Percentiles rank a stretch among this genome's conserved stretches.
Conservation (phyloP, 1,139 yeast species). For the Diutina scorzettiae region DNA sequence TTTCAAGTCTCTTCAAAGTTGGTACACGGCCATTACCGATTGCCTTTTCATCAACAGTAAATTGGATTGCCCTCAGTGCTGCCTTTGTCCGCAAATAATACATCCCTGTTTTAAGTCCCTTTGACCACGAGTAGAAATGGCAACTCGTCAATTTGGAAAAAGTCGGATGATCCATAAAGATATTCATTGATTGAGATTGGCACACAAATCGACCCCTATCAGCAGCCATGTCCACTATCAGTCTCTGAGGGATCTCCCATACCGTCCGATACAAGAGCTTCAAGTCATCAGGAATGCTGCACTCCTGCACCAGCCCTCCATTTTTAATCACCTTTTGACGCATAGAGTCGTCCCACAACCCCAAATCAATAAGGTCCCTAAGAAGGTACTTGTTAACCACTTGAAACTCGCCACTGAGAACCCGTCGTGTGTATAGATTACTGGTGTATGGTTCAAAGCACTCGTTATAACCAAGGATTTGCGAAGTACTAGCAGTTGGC, state of each 20-base stretch:
- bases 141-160: constrained; percentile 38
- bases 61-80: constrained; percentile 51
- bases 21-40: neutral
- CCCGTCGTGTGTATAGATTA: constrained; percentile 48
- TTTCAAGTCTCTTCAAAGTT: neutral
- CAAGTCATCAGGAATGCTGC: constrained; percentile 38
- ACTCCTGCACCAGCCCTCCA: constrained; percentile 44
- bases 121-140: constrained; percentile 11
- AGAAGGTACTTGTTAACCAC: constrained; percentile 46
- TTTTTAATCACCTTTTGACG: constrained; percentile 39
- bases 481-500: constrained; percentile 59
- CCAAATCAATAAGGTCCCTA: constrained; percentile 41
- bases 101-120: constrained; percentile 54
- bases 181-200: constrained; percentile 50
- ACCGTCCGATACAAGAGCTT: constrained; percentile 45
- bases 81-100: constrained; percentile 53
- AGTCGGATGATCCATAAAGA: constrained; percentile 43
- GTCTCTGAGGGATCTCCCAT: constrained; percentile 49
- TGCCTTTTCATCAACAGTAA: constrained; percentile 32
- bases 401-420: constrained; percentile 50
- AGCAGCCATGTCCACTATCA: constrained; percentile 47
- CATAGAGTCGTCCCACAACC: constrained; percentile 43
- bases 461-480: constrained; percentile 48
- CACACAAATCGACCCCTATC: constrained; percentile 50
- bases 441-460: constrained; percentile 55